Evolutionary conservation across 1,284 basidiomycete species (phyloP), one percentile per base, ranked within the genome.

Genomic region (Takashimella tepidaria): DNA sequence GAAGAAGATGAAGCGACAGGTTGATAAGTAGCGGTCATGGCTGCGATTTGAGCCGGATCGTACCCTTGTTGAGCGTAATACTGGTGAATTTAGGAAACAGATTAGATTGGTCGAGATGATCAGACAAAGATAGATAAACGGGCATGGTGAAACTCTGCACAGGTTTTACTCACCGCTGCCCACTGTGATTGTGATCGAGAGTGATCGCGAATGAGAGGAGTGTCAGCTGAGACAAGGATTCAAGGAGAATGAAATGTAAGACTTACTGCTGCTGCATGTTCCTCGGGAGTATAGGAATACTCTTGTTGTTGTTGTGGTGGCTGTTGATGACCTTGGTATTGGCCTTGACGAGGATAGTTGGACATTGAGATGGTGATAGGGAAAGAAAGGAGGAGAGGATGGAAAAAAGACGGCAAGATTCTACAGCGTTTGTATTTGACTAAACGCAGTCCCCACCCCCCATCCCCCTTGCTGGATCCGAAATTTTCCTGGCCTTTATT

Each of bases 31-130:
- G 27, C 56, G 4, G 64, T 61, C 41, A 62, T 61, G 11, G 64
- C 54, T 16, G 64, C 60, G 48, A 72, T 60, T 52, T 62, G 59
- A 21, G 62, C 52, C 54, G 56, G 16, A 47, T 69, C 66, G 51
- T 76, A 76, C 16, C 75, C 76, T 58, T 76, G 73, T 54, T 69
- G 66, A 12, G 72, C 69, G 51, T 77, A 77, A 57, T 77, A 77
- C 71, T 76, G 54, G 3, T 45, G 23, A 27, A 43, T 26, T 46
- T 47, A 43, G 41, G 25, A 44, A 49, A 8, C n/a, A 3, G 23
- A 24, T 16, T 22, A 42, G 21, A 31, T 11, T n/a, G n/a, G 16
- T 44, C 24, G 40, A 24, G 27, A 45, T 31, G 54, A 45, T 37
- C 40, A 25, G 42, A 47, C n/a, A 46, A 41, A 5, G 16, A 16